Percentiles rank a stretch among this genome's conserved stretches.
phyloP scores from a whole-genome alignment of 805 yeast genomes.

The Metschnikowia kofuensis region DNA sequence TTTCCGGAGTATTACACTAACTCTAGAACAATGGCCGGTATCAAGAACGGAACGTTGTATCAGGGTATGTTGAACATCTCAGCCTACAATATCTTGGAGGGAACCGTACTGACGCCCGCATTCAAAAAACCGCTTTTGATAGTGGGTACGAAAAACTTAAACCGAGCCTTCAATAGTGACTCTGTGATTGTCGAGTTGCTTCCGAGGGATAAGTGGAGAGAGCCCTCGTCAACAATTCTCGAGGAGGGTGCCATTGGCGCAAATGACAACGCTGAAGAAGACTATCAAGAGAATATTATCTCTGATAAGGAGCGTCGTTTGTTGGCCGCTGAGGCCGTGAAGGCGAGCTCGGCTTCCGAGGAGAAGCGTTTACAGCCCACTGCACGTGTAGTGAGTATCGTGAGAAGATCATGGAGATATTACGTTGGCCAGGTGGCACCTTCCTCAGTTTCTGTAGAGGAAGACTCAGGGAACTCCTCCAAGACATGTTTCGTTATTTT shows the following conservation, averaged over 20 bases:
- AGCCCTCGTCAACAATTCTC: constrained; percentile 73
- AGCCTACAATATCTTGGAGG: constrained; percentile 86
- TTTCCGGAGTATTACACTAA: constrained; percentile 78
- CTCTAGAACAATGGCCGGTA: constrained; percentile 85
- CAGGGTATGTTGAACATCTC: constrained; percentile 83
- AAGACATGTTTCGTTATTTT: constrained; percentile 79
- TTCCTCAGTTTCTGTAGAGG: constrained; percentile 57
- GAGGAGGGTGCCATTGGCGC: constrained; percentile 69
- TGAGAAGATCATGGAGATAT: constrained; percentile 90
- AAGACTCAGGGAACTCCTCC: constrained; percentile 58
- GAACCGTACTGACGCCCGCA: constrained; percentile 66
- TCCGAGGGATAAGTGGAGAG: constrained; percentile 84
- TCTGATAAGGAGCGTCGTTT: constrained; percentile 69
- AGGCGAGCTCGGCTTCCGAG: constrained; percentile 45
- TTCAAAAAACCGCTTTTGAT: constrained; percentile 80
- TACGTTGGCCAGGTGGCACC: constrained; percentile 93
- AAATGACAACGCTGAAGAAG: constrained; percentile 58
- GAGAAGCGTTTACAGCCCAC: constrained; percentile 75
- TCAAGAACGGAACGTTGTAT: constrained; percentile 79
- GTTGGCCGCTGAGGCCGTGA: constrained; percentile 73
- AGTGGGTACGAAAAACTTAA: constrained; percentile 78
- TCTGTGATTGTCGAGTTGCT: constrained; percentile 85
- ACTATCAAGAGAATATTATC: constrained; percentile 47
- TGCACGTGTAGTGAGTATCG: constrained; percentile 83
- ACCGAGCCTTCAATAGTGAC: constrained; percentile 91